Evolutionary conservation across 163 green algal species (phyloP), one percentile per base, ranked within the genome.

Genomic region (Volvox carteri): DNA sequence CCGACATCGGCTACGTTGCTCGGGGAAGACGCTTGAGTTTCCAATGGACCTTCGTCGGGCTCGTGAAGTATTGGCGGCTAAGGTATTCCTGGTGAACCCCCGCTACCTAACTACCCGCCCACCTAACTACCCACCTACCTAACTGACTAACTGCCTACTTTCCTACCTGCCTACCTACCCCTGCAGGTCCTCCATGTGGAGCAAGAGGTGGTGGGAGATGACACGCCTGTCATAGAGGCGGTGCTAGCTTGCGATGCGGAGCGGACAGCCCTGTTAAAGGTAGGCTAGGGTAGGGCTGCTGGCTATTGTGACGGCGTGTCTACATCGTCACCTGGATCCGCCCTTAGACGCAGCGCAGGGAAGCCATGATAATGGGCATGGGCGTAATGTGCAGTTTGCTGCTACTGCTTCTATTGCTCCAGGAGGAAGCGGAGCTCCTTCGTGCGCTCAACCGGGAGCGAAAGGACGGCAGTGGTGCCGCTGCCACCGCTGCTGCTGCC

Each of bases 161-260:
- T 72, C 60, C 16, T 35, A 14, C 50, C 50, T 25, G 12, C 16
- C 16, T 58, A 58, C 50, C 50, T 19, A 19, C 9, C 48, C 73
- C 9, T 42, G 42, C 19, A 98, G 90, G 94, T 98, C n/a, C 92
- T 99, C 73, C 97, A 99, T 78, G 97, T 99, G 78, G 97, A 98
- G 92, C 97, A 99, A 92, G 97, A 99, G 93, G 95, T 97, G 30
- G 85, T 93, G 44, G 97, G 97, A 18, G 96, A 98, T 88, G 93
- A 97, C 85, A 97, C 85, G 11, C 91, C 95, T 18, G 97, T 98
- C 65, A 86, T 99, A 25, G 85, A 92, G 76, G 91, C 96, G 8
- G 97, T 99, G 72, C 90, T 99, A 46, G 85, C 93, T 2, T 97
- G 93, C 88, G 98, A 99, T 80, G 90, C 92, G 11, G 98, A 99